Evolutionary conservation across 371 early-diverging fungal species (phyloP).

Genomic region (Apophysomyces ossiformis): DNA sequence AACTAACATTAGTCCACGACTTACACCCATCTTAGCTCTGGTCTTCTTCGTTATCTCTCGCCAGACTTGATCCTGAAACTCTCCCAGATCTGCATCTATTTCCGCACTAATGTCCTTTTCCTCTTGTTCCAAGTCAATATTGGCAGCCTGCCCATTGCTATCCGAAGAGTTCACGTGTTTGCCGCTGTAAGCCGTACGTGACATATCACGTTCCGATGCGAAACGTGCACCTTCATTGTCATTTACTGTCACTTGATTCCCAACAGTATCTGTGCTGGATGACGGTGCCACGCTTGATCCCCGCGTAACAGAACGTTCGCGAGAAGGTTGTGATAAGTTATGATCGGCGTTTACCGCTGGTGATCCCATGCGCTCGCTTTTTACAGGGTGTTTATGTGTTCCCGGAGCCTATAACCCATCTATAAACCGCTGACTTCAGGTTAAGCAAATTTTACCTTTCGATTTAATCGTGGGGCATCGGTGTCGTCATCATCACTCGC

Average conservation of each 20-base stretch:
- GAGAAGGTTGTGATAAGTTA: conserved; percentile 1
- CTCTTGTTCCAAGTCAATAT: conserved; percentile 36
- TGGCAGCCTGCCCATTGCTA: conserved; percentile 12
- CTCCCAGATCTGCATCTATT: conserved; percentile 52
- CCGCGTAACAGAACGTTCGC: conserved; percentile 30
- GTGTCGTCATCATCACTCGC: conserved; percentile 52
- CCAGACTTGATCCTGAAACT: conserved; percentile 64
- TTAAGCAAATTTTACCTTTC: conserved; percentile 35
- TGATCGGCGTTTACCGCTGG: conserved; percentile 12
- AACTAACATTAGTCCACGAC: background rate
- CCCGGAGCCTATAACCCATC: conserved; percentile 12
- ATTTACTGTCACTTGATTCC: conserved; percentile 15
- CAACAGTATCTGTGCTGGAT: conserved; percentile 7
- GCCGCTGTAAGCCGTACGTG: conserved; percentile 25
- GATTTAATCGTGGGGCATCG: conserved; percentile 38
- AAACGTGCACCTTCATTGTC: conserved; percentile 21
- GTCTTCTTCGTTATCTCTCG: conserved; percentile 64
- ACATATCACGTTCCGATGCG: conserved; percentile 21
- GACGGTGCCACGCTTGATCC: conserved; percentile 28
- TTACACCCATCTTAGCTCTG: conserved; percentile 56
- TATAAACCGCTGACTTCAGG: conserved; percentile 8
- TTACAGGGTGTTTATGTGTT: conserved; percentile 21
- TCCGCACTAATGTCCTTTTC: conserved; percentile 53
- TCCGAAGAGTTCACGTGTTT: conserved; percentile 21
- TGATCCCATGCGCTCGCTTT: conserved; percentile 7